Evolutionary conservation across 2,329 filamentous ascomycete species (phyloP).

Genomic region (Calonectria montana): DNA sequence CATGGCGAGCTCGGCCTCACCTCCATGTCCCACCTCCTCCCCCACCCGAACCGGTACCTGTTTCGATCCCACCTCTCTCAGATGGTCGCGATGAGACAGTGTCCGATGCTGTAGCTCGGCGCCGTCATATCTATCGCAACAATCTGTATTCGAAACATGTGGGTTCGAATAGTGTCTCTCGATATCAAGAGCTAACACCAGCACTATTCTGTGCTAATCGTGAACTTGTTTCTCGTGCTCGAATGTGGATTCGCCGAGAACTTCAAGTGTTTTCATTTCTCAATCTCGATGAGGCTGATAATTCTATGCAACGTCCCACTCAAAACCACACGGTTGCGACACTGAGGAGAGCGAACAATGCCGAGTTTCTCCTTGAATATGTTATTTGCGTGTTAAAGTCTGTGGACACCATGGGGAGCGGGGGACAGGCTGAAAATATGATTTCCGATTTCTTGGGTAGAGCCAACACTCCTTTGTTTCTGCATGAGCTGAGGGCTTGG

Average conservation of each 20-base stretch:
- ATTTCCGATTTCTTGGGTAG: conserved; percentile 82
- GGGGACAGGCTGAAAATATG: conserved; percentile 83
- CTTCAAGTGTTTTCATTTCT: conserved; percentile 85
- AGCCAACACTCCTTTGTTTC: conserved; percentile 77
- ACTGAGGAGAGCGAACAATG: conserved; percentile 68
- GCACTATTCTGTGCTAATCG: conserved; percentile 71
- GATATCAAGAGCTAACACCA: conserved; percentile 80
- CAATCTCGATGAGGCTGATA: conserved; percentile 45
- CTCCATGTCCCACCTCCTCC: not conserved
- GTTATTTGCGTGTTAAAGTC: conserved; percentile 85
- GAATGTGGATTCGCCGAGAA: conserved; percentile 86
- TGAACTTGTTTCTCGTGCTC: conserved; percentile 79
- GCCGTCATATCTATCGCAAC: conserved; percentile 79
- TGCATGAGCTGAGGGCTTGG: conserved; percentile 88
- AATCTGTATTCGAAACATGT: conserved; percentile 83
- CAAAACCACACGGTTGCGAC: conserved; percentile 22
- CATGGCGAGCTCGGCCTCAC: too few relatives aligned
- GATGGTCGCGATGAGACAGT: conserved; percentile 9
- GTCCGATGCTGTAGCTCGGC: conserved; percentile 52
- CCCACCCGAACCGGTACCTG: not conserved
- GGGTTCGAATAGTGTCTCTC: conserved; percentile 82
- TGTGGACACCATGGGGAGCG: conserved; percentile 82
- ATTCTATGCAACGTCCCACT: conserved; percentile 13
- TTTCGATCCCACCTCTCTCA: not conserved
- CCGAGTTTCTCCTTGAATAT: conserved; percentile 89